Evolutionary conservation across 768 basidiomycete species (phyloP).

Genomic region (Pleurotus ostreatus): DNA sequence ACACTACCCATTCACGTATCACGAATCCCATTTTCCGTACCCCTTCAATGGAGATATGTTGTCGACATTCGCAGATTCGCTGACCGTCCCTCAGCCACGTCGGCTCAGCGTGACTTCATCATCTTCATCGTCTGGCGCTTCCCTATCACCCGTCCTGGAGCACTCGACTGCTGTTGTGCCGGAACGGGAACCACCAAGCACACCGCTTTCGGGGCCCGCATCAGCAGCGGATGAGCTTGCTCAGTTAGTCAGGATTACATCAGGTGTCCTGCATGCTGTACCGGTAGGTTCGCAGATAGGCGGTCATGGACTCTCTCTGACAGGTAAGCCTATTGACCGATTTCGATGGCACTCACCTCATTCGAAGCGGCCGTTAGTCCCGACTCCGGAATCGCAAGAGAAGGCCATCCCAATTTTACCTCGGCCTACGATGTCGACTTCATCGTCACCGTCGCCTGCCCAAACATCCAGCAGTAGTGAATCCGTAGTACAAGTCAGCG

Average conservation of each 20-base stretch:
- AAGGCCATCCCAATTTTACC: conserved; percentile 37
- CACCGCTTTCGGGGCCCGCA: conserved; percentile 22
- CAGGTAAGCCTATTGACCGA: conserved; percentile 16
- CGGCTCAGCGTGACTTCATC: conserved; percentile 54
- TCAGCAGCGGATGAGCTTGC: conserved; percentile 36
- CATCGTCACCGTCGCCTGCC: conserved; percentile 18
- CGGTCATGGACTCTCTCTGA: conserved; percentile 17
- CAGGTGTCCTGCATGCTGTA: conserved; percentile 54
- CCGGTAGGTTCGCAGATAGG: conserved; percentile 35
- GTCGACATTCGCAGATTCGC: conserved; percentile 18
- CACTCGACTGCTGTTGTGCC: conserved; percentile 17
- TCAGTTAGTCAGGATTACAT: conserved; percentile 44
- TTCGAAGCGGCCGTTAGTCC: not conserved
- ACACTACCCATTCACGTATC: not conserved
- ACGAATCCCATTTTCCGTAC: conserved; percentile 5
- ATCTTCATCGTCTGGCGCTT: conserved; percentile 51
- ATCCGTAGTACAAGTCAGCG: conserved; percentile 14
- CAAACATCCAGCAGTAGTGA: conserved; percentile 13
- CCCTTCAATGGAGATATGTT: not conserved
- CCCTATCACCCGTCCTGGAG: conserved; percentile 47
- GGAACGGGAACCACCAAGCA: conserved; percentile 16
- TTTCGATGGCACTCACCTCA: not conserved
- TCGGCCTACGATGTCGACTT: conserved; percentile 28
- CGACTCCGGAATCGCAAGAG: conserved; percentile 15
- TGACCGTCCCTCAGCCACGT: conserved; percentile 23